Conservation (phyloP, 2,329 filamentous ascomycete species). For the Colletotrichum chrysophilum region DNA sequence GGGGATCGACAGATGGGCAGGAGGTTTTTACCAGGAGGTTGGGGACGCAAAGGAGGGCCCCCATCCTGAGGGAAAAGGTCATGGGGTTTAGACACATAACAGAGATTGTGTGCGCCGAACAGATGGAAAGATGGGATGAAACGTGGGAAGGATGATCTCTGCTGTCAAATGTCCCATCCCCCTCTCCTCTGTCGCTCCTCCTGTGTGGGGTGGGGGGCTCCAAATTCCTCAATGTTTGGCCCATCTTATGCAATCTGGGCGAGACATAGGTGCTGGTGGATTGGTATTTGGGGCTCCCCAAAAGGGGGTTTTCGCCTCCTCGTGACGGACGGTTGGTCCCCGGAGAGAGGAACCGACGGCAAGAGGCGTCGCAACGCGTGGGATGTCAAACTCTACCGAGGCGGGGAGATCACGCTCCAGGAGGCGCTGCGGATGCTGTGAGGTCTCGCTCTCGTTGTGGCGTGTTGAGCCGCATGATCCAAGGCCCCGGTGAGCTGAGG, state of each 20-base stretch:
- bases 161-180: constrained; percentile 7
- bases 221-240: neutral
- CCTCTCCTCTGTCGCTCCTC: neutral
- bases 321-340: neutral
- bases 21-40: neutral
- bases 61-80: neutral
- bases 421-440: neutral
- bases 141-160: constrained; percentile 4
- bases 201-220: neutral
- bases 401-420: neutral
- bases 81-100: neutral
- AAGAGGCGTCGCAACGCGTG: neutral
- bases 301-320: neutral
- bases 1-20: neutral
- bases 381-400: neutral
- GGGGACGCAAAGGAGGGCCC: neutral
- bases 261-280: neutral
- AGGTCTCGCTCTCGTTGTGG: neutral
- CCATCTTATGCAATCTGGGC: neutral
- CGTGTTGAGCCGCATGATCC: neutral
- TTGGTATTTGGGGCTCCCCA: neutral
- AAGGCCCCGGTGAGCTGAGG: neutral
- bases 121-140: constrained; percentile 6
- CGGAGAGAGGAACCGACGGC: neutral
- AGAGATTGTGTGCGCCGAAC: neutral